Evolutionary conservation across 2,329 filamentous ascomycete genomes (phyloP), one percentile per base, ranked within the genome.

Genomic region (Aspergillus pseudoviridinutans): DNA sequence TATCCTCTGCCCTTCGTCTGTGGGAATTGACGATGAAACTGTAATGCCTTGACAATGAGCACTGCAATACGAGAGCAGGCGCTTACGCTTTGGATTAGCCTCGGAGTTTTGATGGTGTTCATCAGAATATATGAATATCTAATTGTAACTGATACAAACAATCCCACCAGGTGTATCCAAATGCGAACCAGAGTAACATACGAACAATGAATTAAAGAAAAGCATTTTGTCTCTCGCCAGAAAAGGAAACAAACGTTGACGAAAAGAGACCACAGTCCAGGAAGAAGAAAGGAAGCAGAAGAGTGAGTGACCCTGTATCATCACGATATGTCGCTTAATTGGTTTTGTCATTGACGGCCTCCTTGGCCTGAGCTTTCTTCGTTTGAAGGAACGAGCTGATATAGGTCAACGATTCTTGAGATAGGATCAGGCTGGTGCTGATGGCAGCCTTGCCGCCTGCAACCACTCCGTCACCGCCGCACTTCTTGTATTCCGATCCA

Each of bases 391-490:
- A 81, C 54, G 78, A 78, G 69, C 82, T 82, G 61, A 89, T 67
- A 80, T 83, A 88, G 54, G 76, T 77, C 54, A 90, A 74, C 1
- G 84, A 82, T 73, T 91, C 87, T 63, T 81, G 82, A 51, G 84
- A 84, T 51, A 92, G 79, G 51, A 90, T 81, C 51, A 91, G 78
- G 25, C 83, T 82, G 14, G 89, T 90, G 53, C 83, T 84, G 62
- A 91, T 78, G 14, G 85, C 76, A 10, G 90, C 90, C 80, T 89
- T 91, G 68, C 87, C 83, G 59, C 83, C 82, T 3, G 85, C 83
- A n/a, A 91, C 77, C 38, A 88, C 70, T 49, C 86, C 85, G 32
- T 87, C 82, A 4, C 77, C 78, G 9, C 77, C 77, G 50, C 74
- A 78, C 61, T 78, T 78, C 68, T 77, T 78, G 65, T 78, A 78